phyloP scores from a whole-genome alignment of 192 early-diverging fungal species.

The Entomortierella parvispora region DNA sequence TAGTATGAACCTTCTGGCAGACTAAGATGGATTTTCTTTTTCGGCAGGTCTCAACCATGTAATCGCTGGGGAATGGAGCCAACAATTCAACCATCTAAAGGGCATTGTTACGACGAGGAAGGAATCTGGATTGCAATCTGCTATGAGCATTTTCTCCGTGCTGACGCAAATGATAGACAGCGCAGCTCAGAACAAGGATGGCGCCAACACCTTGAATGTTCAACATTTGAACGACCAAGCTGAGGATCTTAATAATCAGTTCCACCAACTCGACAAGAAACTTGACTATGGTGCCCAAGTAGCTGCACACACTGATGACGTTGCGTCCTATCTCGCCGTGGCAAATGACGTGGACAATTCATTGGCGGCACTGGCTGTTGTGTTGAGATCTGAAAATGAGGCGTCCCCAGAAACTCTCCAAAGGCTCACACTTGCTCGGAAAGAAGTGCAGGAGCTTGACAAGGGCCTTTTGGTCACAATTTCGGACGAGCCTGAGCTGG shows the following conservation, averaged over 20 bases:
- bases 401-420: conserved; percentile 13
- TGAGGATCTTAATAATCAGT: conserved; percentile 22
- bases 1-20: not conserved
- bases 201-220: not conserved
- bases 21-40: not conserved
- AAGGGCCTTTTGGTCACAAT: conserved; percentile 9
- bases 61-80: conserved; percentile 13
- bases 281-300: conserved; percentile 16
- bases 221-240: conserved; percentile 18
- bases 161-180: not conserved
- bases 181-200: too few species aligned
- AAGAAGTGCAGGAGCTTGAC: conserved; percentile 1
- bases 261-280: conserved; percentile 13
- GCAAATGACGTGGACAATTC: conserved; percentile 13
- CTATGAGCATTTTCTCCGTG: conserved; percentile 3
- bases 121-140: conserved; percentile 3
- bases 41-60: conserved; percentile 17
- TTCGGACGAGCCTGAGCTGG: conserved; percentile 3
- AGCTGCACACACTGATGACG: conserved; percentile 14
- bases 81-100: conserved; percentile 21
- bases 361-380: conserved; percentile 11
- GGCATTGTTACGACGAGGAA: conserved; percentile 21
- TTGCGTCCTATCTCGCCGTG: conserved; percentile 25
- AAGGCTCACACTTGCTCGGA: not conserved
- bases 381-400: conserved; percentile 27